Base-by-base conservation (phyloP, 495 filamentous ascomycete genomes). In the Achaetomiella virescens region DNA sequence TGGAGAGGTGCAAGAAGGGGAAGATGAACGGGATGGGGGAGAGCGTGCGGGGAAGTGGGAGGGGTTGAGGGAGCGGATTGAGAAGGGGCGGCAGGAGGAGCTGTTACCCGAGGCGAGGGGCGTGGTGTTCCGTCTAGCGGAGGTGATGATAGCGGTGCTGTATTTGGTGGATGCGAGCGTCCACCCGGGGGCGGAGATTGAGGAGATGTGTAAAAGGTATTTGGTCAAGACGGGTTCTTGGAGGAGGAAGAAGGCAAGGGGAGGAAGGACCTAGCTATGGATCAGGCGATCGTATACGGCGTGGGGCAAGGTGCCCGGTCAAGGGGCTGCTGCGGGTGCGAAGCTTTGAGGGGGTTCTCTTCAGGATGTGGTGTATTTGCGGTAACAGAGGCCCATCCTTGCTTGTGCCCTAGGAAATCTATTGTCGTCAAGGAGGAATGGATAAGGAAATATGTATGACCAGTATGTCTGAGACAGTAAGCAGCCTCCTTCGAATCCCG, bases 81-180 rank as follows among this genome's bases (percentile, higher is more conserved):
- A 55, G 9, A 22, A 4, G 0, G 60, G 45, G 36, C 59, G 43
- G 6, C 59, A 63, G 48, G 68, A 61, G 43, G 59, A 54, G 17
- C 29, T 74, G 24, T 35, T 71, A 12, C 57, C 59, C 1, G 68
- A 72, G 51, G 70, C 70, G 14, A 67, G 72, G 38, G 61, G 50
- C 17, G n/a, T 72, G 11, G 48, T 62, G 3, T 70, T 66, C 46
- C 47, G 57, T 17, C 9, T 75, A 11, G 68, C 69, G 5, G 70
- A 73, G 61, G 47, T 73, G 20, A 14, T 72, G 53, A 68, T 73
- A 6, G 64, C 62, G 20, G 63, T 62, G 29, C 38, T 75, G 57
- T 65, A 62, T 38, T 12, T 67, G n/a, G 54, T 67, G 17, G 72
- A 75, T 55, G 62, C 53, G 40, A 53, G 15, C 12, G 51, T 50